Percentiles rank a stretch among this genome's conserved stretches.
Evolutionary conservation across 345 rosid genomes (phyloP).

Genomic region (Nasturtium officinale): DNA sequence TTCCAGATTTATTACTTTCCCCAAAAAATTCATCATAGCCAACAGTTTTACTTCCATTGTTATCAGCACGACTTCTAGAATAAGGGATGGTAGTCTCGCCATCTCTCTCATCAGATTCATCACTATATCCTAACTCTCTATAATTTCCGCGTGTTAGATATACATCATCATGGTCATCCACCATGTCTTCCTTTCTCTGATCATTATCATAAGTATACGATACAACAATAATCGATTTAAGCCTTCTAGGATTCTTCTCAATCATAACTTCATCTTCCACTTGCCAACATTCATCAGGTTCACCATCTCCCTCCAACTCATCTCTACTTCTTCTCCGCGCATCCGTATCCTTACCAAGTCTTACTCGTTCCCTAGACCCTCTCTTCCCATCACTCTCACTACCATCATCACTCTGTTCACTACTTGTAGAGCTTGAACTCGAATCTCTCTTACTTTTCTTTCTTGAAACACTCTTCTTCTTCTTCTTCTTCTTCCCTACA

Average conservation of each 20-base stretch:
- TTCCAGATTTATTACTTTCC: slow-evolving; percentile 28
- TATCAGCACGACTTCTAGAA: slow-evolving; percentile 31
- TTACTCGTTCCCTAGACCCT: slow-evolving; percentile 37
- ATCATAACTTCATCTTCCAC: slow-evolving; percentile 44
- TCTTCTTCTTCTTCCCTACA: slow-evolving; percentile 32
- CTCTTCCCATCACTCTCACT: slow-evolving; percentile 53
- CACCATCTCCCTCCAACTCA: slow-evolving; percentile 41
- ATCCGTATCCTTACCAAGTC: slow-evolving; percentile 33
- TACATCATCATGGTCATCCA: slow-evolving; percentile 51
- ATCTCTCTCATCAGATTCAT: slow-evolving; percentile 45
- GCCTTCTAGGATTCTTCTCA: slow-evolving; percentile 47
- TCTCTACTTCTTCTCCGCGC: slow-evolving; percentile 38
- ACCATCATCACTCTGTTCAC: slow-evolving; percentile 33
- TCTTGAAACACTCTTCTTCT: slow-evolving; percentile 44
- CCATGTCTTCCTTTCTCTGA: slow-evolving; percentile 51
- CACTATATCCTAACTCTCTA: slow-evolving; percentile 40
- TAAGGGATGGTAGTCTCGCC: slow-evolving; percentile 42
- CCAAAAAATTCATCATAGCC: slow-evolving; percentile 33
- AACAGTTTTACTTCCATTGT: slow-evolving; percentile 25
- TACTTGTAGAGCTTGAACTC: slow-evolving; percentile 49
- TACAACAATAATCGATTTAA: slow-evolving; percentile 64
- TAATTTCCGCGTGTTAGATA: slow-evolving; percentile 56
- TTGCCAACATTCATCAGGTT: slow-evolving; percentile 39
- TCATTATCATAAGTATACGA: slow-evolving; percentile 38
- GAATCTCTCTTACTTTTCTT: slow-evolving; percentile 52